Evolutionary conservation across 306 rosid genomes (phyloP).

Genomic region (Cicer pinnatifidum): DNA sequence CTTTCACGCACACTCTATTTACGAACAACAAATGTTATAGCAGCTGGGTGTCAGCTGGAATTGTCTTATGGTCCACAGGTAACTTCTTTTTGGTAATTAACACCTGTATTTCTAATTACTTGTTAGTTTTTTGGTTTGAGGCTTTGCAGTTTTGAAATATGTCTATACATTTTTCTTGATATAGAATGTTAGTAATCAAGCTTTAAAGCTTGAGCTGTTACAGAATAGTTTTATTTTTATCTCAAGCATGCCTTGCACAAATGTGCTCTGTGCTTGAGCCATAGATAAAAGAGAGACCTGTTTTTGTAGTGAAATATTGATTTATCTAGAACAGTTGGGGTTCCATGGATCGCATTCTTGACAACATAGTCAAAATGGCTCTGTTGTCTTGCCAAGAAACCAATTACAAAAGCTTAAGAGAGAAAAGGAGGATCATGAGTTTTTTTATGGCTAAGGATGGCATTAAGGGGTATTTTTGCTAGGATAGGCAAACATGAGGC

Average conservation of each 20-base stretch:
- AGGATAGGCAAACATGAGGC: constrained; percentile 17
- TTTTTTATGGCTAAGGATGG: constrained; percentile 27
- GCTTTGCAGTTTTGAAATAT: constrained; percentile 9
- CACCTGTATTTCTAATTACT: constrained; percentile 33
- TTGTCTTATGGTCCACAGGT: constrained; percentile 97
- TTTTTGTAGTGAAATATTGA: constrained; percentile 12
- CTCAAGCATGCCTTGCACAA: constrained; percentile 10
- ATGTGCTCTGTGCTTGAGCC: constrained; percentile 17
- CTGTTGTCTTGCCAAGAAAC: constrained; percentile 13
- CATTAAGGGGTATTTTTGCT: constrained; percentile 23
- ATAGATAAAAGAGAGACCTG: not conserved
- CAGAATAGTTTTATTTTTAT: constrained; percentile 19
- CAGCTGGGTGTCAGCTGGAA: constrained; percentile 70
- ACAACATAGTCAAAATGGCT: constrained; percentile 1
- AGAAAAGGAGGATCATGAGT: constrained; percentile 14
- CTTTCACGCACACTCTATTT: constrained; percentile 71
- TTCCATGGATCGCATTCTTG: constrained; percentile 14
- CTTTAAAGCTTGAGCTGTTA: constrained; percentile 36
- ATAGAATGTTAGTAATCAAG: constrained; percentile 30
- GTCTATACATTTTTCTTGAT: constrained; percentile 13
- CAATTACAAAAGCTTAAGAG: constrained; percentile 5
- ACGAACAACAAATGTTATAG: constrained; percentile 64
- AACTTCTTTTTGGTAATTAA: constrained; percentile 42
- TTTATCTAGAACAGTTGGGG: constrained; percentile 13
- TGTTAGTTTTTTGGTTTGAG: constrained; percentile 29